Base-by-base conservation (phyloP, 306 rosid genomes). In the Inga leiocalycina region DNA sequence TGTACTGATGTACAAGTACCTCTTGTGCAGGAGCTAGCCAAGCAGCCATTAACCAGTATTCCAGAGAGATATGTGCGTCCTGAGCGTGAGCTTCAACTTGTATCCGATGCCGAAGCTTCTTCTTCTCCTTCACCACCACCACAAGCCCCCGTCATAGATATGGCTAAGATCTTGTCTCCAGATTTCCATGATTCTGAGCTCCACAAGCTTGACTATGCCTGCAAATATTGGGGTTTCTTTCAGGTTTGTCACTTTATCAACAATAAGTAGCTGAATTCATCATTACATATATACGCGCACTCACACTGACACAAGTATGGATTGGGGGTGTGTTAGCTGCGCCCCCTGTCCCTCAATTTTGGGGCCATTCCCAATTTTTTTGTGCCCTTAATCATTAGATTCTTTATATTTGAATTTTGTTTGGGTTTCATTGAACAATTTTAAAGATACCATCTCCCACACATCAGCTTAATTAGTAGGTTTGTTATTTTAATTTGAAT, bases 161-260 rank as follows among this genome's bases (percentile, higher is more conserved):
- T 43, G 52, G 2, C 34, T 11, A 43, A n/a, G 52, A 15, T 70
- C 19, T 70, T 70, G 34, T 70, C 75, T 43, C 52, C 75, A 70
- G 52, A 70, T 10, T 70, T 12, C 16, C 75, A 70, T 43, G 52
- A 1, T 2, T 70, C 75, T 70, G 75, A 70, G 75, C 54, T 70
- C 10, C 54, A 70, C 10, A 70, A 70, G 34, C 75, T 70, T 70
- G 34, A 70, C 2, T 70, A 8, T 20, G 75, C 75, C 19, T 70
- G 75, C 75, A 70, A 70, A 43, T 3, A 70, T 19, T 70, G 75
- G 75, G 52, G 75, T 10, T 70, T 70, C 75, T 70, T 70, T 20
- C 75, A 70, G 75, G 75, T 70, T 70, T 20, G 16, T 30, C 69
- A 27, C 8, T 30, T 24, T 30, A 24, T 12, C 13, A 10, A 24